Base-by-base conservation (phyloP, 2,329 filamentous ascomycete genomes). In the Aspergillus aculeatinus region DNA sequence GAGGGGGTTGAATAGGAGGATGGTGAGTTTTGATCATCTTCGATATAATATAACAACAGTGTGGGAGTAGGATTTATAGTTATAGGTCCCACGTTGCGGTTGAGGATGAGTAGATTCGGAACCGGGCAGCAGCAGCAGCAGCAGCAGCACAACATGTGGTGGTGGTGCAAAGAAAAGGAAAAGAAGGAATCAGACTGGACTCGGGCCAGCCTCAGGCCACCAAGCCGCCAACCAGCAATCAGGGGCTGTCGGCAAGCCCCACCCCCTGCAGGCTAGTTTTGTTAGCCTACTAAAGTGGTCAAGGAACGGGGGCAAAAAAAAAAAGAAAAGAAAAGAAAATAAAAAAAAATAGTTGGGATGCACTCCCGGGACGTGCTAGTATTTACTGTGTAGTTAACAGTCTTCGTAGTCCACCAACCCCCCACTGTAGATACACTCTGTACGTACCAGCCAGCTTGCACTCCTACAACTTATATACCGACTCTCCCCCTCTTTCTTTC, bases 401-500 rank as follows among this genome's bases (percentile, higher is more conserved):
- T 29, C 27, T 29, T 7, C 27, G 27, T 29, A 29, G 27, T 29
- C 5, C 27, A 29, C 25, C 25, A 27, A 29, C 27, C 27, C 27
- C 27, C 27, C 27, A 29, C 27, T 29, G 2, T 29, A 29, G 27
- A 29, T 29, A 29, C 7, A 29, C 27, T 29, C 27, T 29, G 27
- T 29, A 29, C 27, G 16, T 19, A 19, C 14, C 39, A 44, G 39
- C 39, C 16, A n/a, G 39, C 39, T 44, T 44, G 39, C 53, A 55
- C 33, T 16, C 33, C 11, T 12, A 35, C 53, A 57, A 44, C 58
- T 60, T 62, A 63, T 64, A 62, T 49, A 51, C 51, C 48, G 33
- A 53, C 57, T 55, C 62, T 55, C 58, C 61, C 62, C 61, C 33
- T 56, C 58, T 53, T 58, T 58, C 64, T 59, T 33, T 58, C 57